Percentiles rank a stretch among this genome's conserved stretches.
These are phyloP conservation scores for Phytopythium kandeliae DNA, from an alignment of 352 stramenopile species.

Conservation along the genomic window DNA sequence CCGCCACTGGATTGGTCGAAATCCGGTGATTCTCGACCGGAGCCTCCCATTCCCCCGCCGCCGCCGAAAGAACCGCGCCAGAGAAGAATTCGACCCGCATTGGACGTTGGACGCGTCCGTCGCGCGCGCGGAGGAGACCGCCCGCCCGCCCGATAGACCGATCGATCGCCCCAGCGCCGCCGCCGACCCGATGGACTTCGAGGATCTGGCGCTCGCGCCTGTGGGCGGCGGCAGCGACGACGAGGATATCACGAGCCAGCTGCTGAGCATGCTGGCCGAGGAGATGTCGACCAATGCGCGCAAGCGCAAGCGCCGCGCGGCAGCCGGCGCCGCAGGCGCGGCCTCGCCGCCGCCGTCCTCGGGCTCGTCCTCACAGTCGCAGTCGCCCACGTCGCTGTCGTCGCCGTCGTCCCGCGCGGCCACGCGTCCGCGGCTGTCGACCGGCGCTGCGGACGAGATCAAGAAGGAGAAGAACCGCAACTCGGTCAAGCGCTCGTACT, in stretches of 20 bases:
- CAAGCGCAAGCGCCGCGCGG: conserved; percentile 26
- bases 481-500: conserved; percentile 49
- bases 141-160: neutral
- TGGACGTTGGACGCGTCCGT: neutral
- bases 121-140: neutral
- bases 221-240: conserved; percentile 21
- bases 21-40: conserved; percentile 3
- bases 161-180: neutral
- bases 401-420: conserved; percentile 13
- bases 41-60: neutral
- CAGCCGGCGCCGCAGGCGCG: conserved; percentile 9
- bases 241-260: conserved; percentile 33
- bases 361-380: neutral
- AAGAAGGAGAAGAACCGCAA: conserved; percentile 57
- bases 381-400: conserved; percentile 4
- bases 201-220: conserved; percentile 2
- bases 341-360: neutral
- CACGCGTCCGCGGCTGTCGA: conserved; percentile 22
- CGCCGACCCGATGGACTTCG: conserved; percentile 2
- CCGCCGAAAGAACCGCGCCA: neutral
- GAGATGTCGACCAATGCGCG: conserved; percentile 35
- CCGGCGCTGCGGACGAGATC: conserved; percentile 21
- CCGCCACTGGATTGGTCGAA: neutral
- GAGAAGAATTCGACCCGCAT: conserved; percentile 4
- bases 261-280: conserved; percentile 35